These are phyloP conservation scores for Solanum raphanifolium DNA, from an alignment of 257 asterid species.

Conservation along the genomic window DNA sequence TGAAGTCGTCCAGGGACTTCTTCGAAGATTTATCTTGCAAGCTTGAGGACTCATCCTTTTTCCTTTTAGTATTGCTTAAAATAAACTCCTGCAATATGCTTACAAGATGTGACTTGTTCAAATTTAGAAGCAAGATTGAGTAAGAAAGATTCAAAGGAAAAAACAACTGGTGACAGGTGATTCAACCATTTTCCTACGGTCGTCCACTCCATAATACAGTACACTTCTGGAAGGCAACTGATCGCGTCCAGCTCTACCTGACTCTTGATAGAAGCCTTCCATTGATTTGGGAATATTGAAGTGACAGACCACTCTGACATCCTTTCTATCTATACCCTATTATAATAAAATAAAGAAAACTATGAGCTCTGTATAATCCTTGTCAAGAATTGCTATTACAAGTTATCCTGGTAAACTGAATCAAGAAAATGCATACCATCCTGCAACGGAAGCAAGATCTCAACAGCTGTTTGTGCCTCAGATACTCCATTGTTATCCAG, in stretches of 20 bases:
- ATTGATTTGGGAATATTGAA: constrained; percentile 87
- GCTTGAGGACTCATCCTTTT: constrained; percentile 47
- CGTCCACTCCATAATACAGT: constrained; percentile 84
- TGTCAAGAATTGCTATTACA: neutral
- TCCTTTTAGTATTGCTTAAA: constrained; percentile 50
- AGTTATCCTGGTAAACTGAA: neutral
- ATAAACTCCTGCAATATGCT: constrained; percentile 61
- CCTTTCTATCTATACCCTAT: constrained; percentile 93
- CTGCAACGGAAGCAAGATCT: constrained; percentile 49
- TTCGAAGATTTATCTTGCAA: constrained; percentile 46
- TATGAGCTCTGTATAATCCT: neutral
- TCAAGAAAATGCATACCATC: constrained; percentile 56
- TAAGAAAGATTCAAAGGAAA: neutral
- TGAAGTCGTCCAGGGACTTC: constrained; percentile 63
- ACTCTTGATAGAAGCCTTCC: constrained; percentile 98
- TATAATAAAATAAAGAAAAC: constrained; percentile 6
- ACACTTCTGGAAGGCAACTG: constrained; percentile 86
- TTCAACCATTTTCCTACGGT: constrained; percentile 74
- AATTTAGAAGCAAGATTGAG: neutral
- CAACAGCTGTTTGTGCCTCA: constrained; percentile 24
- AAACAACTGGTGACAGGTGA: constrained; percentile 1
- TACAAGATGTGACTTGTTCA: constrained; percentile 4
- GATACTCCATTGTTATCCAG: constrained; percentile 33
- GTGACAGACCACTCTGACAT: constrained; percentile 94
- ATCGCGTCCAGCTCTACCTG: constrained; percentile 99